Evolutionary conservation across 805 yeast genomes (phyloP), one percentile per base, ranked within the genome.

Genomic region (Wickerhamiella cacticola): DNA sequence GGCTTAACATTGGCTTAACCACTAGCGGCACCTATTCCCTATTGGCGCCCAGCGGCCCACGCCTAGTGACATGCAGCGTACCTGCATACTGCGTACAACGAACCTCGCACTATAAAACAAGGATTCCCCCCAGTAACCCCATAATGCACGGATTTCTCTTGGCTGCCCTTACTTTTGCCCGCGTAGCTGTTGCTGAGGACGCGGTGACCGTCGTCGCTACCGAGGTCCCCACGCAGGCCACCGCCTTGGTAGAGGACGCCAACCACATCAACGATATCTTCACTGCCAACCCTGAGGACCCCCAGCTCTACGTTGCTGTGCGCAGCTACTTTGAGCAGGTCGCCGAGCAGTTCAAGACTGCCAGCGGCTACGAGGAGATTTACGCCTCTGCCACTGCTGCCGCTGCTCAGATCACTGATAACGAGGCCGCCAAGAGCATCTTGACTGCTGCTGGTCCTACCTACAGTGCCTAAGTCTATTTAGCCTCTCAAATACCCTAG

Each of bases 301-400:
- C 36, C n/a, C 36, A 31, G 19, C 36, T 31, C 19, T 31, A 31
- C 36, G 19, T 31, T 31, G 21, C 16, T n/a, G 36, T 31, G 5
- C 36, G 36, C 10, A 31, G 36, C 36, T 31, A 31, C 36, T 31
- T 31, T 31, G 36, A 31, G 19, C 36, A 31, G 36, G 36, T 15
- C 36, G 36, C 36, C n/a, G 36, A 31, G 19, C 18, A 31, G n/a
- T 31, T 31, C 36, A n/a, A 31, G 36, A 25, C 28, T 7, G 28
- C 10, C 10, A 25, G 28, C 10, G 28, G 28, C 28, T 25, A 25
- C 28, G 28, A 25, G 28, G 9, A 25, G 10, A 25, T 25, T 25
- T 25, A 25, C 28, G 28, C 28, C 10, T 7, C 7, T 7, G 28
- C 28, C 10, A 25, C 28, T 10, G 28, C 28, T 25, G 28, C 28